Evolutionary conservation across 495 filamentous ascomycete genomes (phyloP), one percentile per base, ranked within the genome.

Genomic region (Paragyromitra xinjiangensis): DNA sequence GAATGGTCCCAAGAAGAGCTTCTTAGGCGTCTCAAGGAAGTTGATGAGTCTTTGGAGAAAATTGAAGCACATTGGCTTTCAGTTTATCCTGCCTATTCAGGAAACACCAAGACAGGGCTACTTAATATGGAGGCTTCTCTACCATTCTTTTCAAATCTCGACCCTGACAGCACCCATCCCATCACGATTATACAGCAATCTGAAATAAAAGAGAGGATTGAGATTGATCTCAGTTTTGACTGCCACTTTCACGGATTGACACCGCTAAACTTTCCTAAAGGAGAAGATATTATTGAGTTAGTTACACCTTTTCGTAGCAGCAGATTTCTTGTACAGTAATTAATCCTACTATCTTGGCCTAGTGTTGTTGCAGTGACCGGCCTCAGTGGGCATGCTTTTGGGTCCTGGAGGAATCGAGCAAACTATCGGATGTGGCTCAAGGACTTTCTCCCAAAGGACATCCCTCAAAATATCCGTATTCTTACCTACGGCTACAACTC

Each of bases 401-500:
- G n/a, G 37, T 77, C 77, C 0, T 79, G 64, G 77, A 67, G 66
- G 12, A 26, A 77, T 26, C 3, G 22, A 5, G 24, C 2, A 34
- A 48, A 8, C 2, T 6, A 14, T 42, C 22, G 48, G 8, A 77
- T 80, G 77, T 80, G 77, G 77, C 68, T 80, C 2, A n/a, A 64
- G 22, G 67, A 77, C 44, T 64, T 77, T n/a, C 64, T 76, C n/a
- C 65, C 64, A 3, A 39, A 61, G 0, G 77, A 80, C 9, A 16
- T 40, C 16, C 9, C 14, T 6, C 39, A 69, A 55, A 62, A 66
- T 14, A 50, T 71, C 42, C 45, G 77, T 2, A 44, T 79, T 16
- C 42, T 77, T 6, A 79, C 73, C 16, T 79, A 79, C 9, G 77
- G 77, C 0, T 79, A 77, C 29, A 45, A 79, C 50, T 65, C 77